Evolutionary conservation across 257 asterid species (phyloP).

Genomic region (Mentha longifolia): DNA sequence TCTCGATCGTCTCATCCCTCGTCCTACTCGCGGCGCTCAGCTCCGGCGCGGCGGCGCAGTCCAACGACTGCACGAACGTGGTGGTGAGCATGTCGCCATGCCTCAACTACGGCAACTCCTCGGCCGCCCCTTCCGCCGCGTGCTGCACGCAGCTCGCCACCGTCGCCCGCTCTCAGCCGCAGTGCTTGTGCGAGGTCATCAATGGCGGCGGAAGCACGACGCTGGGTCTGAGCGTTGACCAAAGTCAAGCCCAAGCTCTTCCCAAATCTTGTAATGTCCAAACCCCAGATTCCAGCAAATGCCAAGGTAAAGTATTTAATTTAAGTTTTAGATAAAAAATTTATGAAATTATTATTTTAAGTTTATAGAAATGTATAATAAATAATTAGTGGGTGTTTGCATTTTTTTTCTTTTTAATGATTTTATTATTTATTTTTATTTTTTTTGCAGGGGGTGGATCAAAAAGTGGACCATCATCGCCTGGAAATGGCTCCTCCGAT

Average conservation of each 20-base stretch:
- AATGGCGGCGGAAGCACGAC: conserved; percentile 64
- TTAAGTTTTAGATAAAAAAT: no score
- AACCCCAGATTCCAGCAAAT: conserved; percentile 39
- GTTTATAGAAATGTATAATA: no score
- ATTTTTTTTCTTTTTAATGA: neutral
- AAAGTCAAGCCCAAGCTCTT: conserved; percentile 65
- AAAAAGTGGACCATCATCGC: conserved; percentile 32
- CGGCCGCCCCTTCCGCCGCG: conserved; percentile 54
- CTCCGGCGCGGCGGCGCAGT: conserved; percentile 53
- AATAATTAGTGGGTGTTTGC: no score
- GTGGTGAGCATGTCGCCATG: conserved; percentile 81
- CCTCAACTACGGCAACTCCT: conserved; percentile 70
- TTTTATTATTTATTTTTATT: no score
- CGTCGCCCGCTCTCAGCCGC: conserved; percentile 65
- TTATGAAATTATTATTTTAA: no score
- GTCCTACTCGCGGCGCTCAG: conserved; percentile 37
- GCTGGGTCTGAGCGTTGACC: conserved; percentile 63
- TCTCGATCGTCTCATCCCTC: conserved; percentile 32
- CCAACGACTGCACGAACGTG: conserved; percentile 67
- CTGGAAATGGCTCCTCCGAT: conserved; percentile 40
- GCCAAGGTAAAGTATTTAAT: conserved; percentile 31
- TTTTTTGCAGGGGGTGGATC: conserved; percentile 39
- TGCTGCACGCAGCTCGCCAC: conserved; percentile 80
- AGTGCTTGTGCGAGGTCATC: conserved; percentile 71
- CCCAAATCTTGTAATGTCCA: conserved; percentile 51